Conservation (phyloP, 352 stramenopile species). For the Thraustochytrium striatum region DNA sequence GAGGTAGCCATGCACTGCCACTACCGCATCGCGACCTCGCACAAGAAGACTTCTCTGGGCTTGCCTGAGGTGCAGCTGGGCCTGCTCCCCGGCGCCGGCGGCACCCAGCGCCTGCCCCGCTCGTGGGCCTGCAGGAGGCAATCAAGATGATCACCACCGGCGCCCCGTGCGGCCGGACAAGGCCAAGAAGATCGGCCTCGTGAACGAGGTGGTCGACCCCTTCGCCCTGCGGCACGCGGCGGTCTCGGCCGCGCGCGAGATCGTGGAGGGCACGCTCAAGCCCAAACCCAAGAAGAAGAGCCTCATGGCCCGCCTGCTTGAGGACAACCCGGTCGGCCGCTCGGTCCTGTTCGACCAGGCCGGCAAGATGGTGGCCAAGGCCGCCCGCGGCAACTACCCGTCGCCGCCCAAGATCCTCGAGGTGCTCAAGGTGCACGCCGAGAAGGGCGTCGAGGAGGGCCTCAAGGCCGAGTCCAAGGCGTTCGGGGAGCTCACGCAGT, state of each 20-base stretch:
- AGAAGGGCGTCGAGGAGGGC: conserved; percentile 69
- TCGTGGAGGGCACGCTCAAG: conserved; percentile 84
- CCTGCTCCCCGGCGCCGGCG: conserved; percentile 92
- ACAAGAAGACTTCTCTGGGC: conserved; percentile 89
- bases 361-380: conserved; percentile 91
- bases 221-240: conserved; percentile 82
- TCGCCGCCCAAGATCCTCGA: conserved; percentile 89
- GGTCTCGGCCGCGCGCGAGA: conserved; percentile 74
- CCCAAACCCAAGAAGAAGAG: conserved; percentile 73
- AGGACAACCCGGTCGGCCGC: conserved; percentile 86
- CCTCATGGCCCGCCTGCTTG: conserved; percentile 79
- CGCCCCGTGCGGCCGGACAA: conserved; percentile 84
- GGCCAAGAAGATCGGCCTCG: conserved; percentile 93
- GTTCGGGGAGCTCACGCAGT: conserved; percentile 93
- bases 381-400: conserved; percentile 93
- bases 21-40: conserved; percentile 91
- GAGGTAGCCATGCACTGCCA: conserved; percentile 95
- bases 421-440: conserved; percentile 72
- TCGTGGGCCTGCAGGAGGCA: conserved; percentile 84
- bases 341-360: conserved; percentile 86
- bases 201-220: conserved; percentile 86
- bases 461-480: conserved; percentile 86
- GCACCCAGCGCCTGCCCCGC: conserved; percentile 89
- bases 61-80: conserved; percentile 95
- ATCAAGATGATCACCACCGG: conserved; percentile 96